Conservation (phyloP, 306 rosid genomes). For the Acacia acuminata region DNA sequence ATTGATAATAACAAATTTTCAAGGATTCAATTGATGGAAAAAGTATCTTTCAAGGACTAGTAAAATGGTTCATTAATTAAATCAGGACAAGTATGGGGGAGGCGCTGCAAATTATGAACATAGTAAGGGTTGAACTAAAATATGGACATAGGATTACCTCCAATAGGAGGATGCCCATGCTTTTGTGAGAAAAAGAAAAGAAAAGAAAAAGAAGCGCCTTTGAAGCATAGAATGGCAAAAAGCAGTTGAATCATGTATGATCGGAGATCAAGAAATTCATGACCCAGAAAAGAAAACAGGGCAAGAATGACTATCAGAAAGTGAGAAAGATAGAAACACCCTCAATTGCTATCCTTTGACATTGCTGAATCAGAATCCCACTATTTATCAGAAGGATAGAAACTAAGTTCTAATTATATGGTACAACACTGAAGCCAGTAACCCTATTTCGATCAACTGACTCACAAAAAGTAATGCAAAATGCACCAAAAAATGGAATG, state of each 20-base stretch:
- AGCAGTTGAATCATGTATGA: not conserved
- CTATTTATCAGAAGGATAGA: constrained; percentile 19
- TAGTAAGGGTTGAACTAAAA: too few relatives aligned
- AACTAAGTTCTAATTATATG: constrained; percentile 32
- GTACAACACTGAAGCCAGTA: constrained; percentile 39
- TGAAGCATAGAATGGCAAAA: not conserved
- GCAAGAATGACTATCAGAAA: constrained; percentile 3
- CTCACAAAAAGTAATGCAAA: constrained; percentile 28
- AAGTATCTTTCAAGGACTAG: not conserved
- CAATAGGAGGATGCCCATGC: too few relatives aligned
- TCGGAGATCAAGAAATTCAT: constrained; percentile 7
- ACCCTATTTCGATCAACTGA: constrained; percentile 29
- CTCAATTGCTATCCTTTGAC: not conserved
- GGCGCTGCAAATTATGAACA: not conserved
- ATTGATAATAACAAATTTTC: too few relatives aligned
- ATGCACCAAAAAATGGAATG: constrained; percentile 23
- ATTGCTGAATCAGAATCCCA: constrained; percentile 13
- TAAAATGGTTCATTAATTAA: not conserved
- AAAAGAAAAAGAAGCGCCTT: not conserved
- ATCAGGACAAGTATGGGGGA: not conserved
- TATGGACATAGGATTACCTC: too few relatives aligned
- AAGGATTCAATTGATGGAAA: too few relatives aligned
- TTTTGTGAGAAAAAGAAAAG: too few relatives aligned
- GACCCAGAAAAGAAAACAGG: constrained; percentile 7
- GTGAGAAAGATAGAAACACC: not conserved